Base-by-base conservation (phyloP, 352 stramenopile species). In the Phytophthora capsici region DNA sequence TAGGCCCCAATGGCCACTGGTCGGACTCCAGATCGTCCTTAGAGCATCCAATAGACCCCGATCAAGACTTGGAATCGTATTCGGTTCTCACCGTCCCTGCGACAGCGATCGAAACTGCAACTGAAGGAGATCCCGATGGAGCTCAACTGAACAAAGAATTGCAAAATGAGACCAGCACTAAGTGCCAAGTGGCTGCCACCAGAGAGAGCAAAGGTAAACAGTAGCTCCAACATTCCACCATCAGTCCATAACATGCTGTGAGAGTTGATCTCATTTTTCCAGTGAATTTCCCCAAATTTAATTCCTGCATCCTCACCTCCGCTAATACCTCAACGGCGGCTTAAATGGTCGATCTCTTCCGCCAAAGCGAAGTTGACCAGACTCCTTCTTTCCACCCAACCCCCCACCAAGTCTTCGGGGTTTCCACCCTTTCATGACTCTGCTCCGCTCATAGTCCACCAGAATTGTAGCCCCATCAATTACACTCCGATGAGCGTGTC, bases 391-490 rank as follows among this genome's bases (percentile, higher is more conserved):
- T 0, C 87, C 85, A 2, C 87, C 84, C n/a, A 95, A 68, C 6
- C 87, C 87, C 8, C 87, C 87, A 14, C 87, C 87, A 16, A 95
- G 63, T n/a, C 87, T 80, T 8, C 87, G 74, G 4, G 87, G 87
- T 26, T 95, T 95, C 87, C 87, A 95, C 1, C 84, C 84, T 13
- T 77, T 74, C 84, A 95, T 93, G 30, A 91, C 80, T 28, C 87
- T 78, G 49, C 77, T 79, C 32, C 87, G 83, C 57, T 95, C 87
- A 57, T 78, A 95, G 38, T 95, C 87, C 36, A 95, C 87, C 12
- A 95, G 71, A 22, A 95, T 80, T 0, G 56, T 56, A 36, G 71
- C 80, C 4, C 80, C 85, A 43, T 95, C 87, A 43, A 95, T 71
- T 38, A 76, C 65, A 0, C 67, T 72, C 17, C 74, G 66, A 57